Conservation (phyloP, 2,329 filamentous ascomycete genomes). For the Curvularia eragrostidis region DNA sequence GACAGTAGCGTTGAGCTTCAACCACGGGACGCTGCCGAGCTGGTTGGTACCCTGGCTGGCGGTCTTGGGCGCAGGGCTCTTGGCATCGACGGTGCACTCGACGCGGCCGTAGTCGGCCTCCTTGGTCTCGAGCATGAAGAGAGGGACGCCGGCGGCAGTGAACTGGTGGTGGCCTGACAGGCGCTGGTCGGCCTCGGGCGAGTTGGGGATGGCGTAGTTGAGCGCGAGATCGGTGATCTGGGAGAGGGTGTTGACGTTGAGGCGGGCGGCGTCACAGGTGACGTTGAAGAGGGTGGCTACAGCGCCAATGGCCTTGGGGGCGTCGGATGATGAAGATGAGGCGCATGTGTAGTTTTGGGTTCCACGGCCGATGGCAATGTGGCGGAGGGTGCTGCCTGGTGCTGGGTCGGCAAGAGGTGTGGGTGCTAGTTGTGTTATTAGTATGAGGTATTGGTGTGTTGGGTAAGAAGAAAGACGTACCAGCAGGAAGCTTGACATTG, state of each 20-base stretch:
- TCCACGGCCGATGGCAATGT: constrained; percentile 85
- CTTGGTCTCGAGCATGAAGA: constrained; percentile 76
- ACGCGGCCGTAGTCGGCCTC: constrained; percentile 63
- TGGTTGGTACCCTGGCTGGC: constrained; percentile 65
- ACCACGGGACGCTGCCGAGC: constrained; percentile 75
- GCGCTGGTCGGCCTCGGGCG: constrained; percentile 59
- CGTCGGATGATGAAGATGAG: constrained; percentile 61
- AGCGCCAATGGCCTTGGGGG: constrained; percentile 73
- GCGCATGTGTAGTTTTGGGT: constrained; percentile 94
- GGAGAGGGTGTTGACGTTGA: constrained; percentile 61
- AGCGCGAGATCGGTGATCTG: constrained; percentile 72
- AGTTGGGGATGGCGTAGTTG: constrained; percentile 64
- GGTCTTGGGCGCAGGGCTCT: constrained; percentile 66
- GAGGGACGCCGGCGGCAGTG: constrained; percentile 70
- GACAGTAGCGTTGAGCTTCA: constrained; percentile 66
- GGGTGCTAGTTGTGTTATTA: constrained; percentile 53
- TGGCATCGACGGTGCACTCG: constrained; percentile 68
- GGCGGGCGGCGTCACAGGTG: constrained; percentile 76
- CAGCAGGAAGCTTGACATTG: constrained; percentile 37
- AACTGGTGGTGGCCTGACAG: constrained; percentile 86
- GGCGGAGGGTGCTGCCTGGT: constrained; percentile 68
- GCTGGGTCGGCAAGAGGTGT: constrained; percentile 67
- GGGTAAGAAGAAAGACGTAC: constrained; percentile 30
- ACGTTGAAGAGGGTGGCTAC: constrained; percentile 87
- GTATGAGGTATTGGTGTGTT: constrained; percentile 1